phyloP scores from a whole-genome alignment of 371 early-diverging fungal species.

The Syncephalastrum contaminatum region DNA sequence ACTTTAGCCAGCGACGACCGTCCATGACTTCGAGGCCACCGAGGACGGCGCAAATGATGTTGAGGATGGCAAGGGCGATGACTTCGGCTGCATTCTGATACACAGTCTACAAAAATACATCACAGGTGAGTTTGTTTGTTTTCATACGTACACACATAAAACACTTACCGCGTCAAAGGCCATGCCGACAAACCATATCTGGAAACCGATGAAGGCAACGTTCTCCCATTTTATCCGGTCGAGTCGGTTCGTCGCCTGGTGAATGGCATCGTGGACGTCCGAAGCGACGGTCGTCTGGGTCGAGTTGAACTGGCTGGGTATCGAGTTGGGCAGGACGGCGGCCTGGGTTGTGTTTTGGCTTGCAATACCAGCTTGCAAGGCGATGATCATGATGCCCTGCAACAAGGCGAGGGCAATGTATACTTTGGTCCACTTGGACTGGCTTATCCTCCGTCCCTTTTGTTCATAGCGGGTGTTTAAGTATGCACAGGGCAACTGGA shows the following conservation, averaged over 20 bases:
- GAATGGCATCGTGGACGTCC: constrained; percentile 5
- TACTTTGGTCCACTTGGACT: constrained; percentile 36
- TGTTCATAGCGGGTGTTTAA: neutral
- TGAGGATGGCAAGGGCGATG: constrained; percentile 34
- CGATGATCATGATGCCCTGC: constrained; percentile 40
- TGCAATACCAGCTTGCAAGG: constrained; percentile 35
- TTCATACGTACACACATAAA: neutral
- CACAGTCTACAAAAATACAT: constrained; percentile 24
- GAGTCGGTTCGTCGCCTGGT: constrained; percentile 26
- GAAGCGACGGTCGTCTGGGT: constrained; percentile 6
- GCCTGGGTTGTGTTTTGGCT: constrained; percentile 32
- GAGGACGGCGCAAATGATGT: constrained; percentile 36
- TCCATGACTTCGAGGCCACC: constrained; percentile 43
- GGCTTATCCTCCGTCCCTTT: constrained; percentile 34
- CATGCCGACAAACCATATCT: constrained; percentile 47
- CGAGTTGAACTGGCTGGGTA: neutral
- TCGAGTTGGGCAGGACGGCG: constrained; percentile 12
- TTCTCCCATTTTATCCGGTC: constrained; percentile 49
- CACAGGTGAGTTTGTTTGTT: neutral
- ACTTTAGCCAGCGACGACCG: constrained; percentile 30
- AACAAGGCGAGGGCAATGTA: constrained; percentile 35
- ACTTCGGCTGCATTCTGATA: constrained; percentile 45
- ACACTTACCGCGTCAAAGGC: constrained; percentile 46
- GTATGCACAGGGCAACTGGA: constrained; percentile 3
- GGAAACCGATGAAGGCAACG: constrained; percentile 44